Evolutionary conservation across 192 early-diverging fungal genomes (phyloP), one percentile per base, ranked within the genome.

Genomic region (Diversispora epigaea): DNA sequence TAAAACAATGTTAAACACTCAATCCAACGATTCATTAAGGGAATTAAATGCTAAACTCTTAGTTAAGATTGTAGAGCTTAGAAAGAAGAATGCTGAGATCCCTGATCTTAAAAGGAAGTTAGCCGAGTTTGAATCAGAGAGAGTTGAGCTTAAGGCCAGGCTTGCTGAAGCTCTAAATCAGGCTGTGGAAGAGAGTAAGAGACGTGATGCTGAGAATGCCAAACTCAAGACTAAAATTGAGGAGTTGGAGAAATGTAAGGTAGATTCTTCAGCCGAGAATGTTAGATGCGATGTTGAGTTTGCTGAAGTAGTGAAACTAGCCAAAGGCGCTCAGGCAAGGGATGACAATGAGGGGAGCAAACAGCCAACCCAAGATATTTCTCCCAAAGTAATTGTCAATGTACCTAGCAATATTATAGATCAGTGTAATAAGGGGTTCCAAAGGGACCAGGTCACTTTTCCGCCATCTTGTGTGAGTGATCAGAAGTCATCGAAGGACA

Each of bases 361-460:
- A 61, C 5, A 61, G 60, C 60, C n/a, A 61, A 61, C 60, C 60
- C 60, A 61, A 19, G 60, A 61, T 61, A 61, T 61, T 61, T 61
- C 60, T 61, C 60, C 60, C 60, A n/a, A 61, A 19, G n/a, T 3
- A 19, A 61, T 61, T 61, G 60, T 8, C 39, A 61, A 61, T 61
- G 39, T 61, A 61, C n/a, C 3, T 61, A 61, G n/a, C 60, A 4
- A 9, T 61, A 52, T 52, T 52, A 4, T 8, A 52, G 7, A 52
- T 8, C 49, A 52, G 7, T 52, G 49, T 52, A 8, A 52, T 52
- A n/a, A n/a, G n/a, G n/a, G n/a, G n/a, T n/a, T n/a, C n/a, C n/a
- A n/a, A n/a, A n/a, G n/a, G n/a, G 17, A 52, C 1, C 47, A 49
- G 47, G 47, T 49, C 47, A 49, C 47, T 49, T 49, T 49, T 49